Base-by-base conservation (phyloP, 2,329 filamentous ascomycete genomes). In the Penicillium sp. region DNA sequence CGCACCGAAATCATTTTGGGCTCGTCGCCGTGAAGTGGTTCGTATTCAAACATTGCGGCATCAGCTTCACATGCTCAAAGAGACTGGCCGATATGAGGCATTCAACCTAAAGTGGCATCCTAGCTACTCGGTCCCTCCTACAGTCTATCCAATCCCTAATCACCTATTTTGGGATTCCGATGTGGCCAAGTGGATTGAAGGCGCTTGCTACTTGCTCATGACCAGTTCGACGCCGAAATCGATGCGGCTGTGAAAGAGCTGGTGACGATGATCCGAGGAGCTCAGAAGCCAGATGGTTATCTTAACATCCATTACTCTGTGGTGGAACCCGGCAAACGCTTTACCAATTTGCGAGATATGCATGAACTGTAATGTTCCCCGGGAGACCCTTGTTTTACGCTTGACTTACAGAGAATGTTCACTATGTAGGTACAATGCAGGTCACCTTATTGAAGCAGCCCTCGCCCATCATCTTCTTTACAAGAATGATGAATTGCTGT, bases 181-280 rank as follows among this genome's bases (percentile, higher is more conserved):
- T 67, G 67, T 83, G n/a, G 82, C 79, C 11, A 86, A 86, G 68
- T 85, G 83, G 82, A 83, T 86, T 49, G 84, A 87, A 68, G 83
- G 80, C 0, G 83, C 82, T 3, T 85, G 82, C 57, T 86, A 86
- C 59, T 79, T 84, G 23, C 51, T 65, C 14, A 59, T 69, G 84
- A 64, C 62, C 26, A 76, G 14, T 69, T 77, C 18, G 75, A 82
- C 54, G 65, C 69, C 0, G 75, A 80, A 42, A 70, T 85, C 50
- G 77, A 82, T 51, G 67, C 67, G 1, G 82, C 83, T 0, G 75
- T 86, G 0, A 68, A 78, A 27, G 81, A 86, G 53, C 67, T 86
- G n/a, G 82, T 84, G 0, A 72, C 76, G 0, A 85, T 83, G 79
- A 85, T 87, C 11, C 65, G 77, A 7, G 69, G 63, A 2, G 84